phyloP scores from a whole-genome alignment of 2,329 filamentous ascomycete genomes.

The Coniochaeta hoffmannii region DNA sequence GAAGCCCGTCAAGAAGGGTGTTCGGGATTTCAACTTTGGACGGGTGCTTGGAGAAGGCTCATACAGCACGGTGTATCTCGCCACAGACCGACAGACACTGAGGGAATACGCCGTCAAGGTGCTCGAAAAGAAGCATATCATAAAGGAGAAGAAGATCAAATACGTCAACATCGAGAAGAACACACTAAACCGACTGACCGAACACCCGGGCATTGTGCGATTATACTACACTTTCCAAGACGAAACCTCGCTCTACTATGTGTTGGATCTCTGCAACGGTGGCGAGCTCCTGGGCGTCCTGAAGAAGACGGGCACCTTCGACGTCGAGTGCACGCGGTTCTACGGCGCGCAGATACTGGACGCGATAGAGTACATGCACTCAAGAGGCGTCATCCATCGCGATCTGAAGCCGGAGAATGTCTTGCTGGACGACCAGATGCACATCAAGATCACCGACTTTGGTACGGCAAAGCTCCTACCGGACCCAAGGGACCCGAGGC shows the following conservation, averaged over 20 bases:
- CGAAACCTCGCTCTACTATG: conserved; percentile 92
- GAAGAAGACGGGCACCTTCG: conserved; percentile 91
- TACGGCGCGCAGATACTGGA: conserved; percentile 95
- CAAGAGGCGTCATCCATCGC: conserved; percentile 87
- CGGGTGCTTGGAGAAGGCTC: conserved; percentile 89
- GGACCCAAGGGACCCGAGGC: conserved; percentile 39
- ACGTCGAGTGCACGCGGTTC: conserved; percentile 88
- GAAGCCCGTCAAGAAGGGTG: conserved; percentile 88
- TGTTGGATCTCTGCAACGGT: conserved; percentile 85
- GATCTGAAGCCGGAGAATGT: conserved; percentile 98
- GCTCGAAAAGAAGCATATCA: conserved; percentile 95
- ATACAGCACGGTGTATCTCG: conserved; percentile 91
- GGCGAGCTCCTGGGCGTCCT: conserved; percentile 88
- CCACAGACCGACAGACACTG: conserved; percentile 85
- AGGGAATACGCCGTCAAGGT: conserved; percentile 99
- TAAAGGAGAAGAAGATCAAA: conserved; percentile 99
- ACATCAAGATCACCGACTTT: conserved; percentile 98
- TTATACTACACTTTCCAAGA: conserved; percentile 99
- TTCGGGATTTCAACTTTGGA: conserved; percentile 93
- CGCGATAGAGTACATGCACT: conserved; percentile 97
- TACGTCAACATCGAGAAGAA: conserved; percentile 99
- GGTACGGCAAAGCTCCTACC: conserved; percentile 93
- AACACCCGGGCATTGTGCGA: conserved; percentile 92
- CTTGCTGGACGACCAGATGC: conserved; percentile 88
- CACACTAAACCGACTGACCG: conserved; percentile 88